phyloP scores from a whole-genome alignment of 176 grass and related monocot species.

The Aechmea fasciata region DNA sequence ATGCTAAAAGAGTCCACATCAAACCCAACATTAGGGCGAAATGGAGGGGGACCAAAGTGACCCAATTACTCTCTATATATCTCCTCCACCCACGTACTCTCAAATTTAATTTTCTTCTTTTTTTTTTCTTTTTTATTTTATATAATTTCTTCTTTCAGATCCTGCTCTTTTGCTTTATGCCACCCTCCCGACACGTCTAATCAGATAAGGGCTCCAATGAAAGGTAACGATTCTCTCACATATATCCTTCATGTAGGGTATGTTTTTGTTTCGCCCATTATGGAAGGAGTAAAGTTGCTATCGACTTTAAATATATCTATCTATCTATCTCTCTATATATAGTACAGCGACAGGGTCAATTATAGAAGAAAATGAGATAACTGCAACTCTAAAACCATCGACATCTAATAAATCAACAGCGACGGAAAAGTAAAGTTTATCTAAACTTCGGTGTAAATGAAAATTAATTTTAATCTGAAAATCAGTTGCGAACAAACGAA shows the following conservation, averaged over 20 bases:
- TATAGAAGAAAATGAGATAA: too few relatives aligned
- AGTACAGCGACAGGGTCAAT: too few relatives aligned
- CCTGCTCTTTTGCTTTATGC: constrained; percentile 11
- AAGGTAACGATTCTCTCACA: constrained; percentile 2
- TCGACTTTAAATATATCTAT: too few relatives aligned
- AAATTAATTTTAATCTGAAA: too few relatives aligned
- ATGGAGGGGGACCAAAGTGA: constrained; percentile 23
- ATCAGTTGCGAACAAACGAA: too few relatives aligned
- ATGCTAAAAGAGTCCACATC: constrained; percentile 68
- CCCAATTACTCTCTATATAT: neutral
- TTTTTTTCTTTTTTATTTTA: neutral
- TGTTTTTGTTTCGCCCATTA: too few relatives aligned
- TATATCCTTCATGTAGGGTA: constrained; percentile 7
- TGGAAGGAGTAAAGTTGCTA: too few relatives aligned
- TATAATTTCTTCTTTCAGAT: neutral
- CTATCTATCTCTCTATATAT: too few relatives aligned
- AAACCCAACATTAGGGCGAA: constrained; percentile 61
- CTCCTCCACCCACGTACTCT: neutral
- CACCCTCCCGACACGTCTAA: constrained; percentile 29
- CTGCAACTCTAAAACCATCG: too few relatives aligned
- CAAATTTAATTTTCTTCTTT: neutral
- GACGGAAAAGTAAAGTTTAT: too few relatives aligned
- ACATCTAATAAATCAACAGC: too few relatives aligned
- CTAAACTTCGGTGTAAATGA: too few relatives aligned
- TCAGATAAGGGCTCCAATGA: constrained; percentile 17